phyloP scores from a whole-genome alignment of 371 early-diverging fungal species.

The Mucor racemosus region DNA sequence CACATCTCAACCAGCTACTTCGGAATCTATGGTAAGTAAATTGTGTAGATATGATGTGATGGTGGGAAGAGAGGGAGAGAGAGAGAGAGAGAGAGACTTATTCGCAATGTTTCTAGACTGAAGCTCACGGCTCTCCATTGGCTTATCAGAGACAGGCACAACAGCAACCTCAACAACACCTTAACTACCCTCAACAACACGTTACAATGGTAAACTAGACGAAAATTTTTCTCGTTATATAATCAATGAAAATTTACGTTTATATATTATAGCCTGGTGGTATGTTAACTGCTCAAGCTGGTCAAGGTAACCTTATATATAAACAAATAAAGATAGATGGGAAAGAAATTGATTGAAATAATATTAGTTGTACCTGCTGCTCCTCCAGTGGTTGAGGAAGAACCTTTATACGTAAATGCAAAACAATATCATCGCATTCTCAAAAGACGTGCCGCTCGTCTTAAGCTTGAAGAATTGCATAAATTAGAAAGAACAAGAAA shows the following conservation, averaged over 20 bases:
- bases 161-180: constrained; percentile 6
- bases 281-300: constrained; percentile 40
- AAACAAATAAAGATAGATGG: neutral
- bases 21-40: constrained; percentile 15
- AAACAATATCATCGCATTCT: constrained; percentile 93
- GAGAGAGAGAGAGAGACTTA: neutral
- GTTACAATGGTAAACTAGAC: constrained; percentile 13
- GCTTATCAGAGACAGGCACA: constrained; percentile 15
- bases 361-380: constrained; percentile 22
- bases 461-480: constrained; percentile 64
- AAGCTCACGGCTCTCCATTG: constrained; percentile 20
- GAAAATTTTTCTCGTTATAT: neutral
- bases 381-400: constrained; percentile 53
- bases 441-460: constrained; percentile 80
- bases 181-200: constrained; percentile 19
- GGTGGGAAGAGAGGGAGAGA: neutral
- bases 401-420: constrained; percentile 91
- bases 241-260: too few relatives aligned
- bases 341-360: constrained; percentile 21
- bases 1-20: constrained; percentile 17
- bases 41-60: neutral
- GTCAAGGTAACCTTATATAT: constrained; percentile 24
- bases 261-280: constrained; percentile 26
- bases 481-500: constrained; percentile 60
- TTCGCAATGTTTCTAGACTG: constrained; percentile 14